Base-by-base conservation (phyloP, 371 early-diverging fungal genomes). In the Rhizopus arrhizus region DNA sequence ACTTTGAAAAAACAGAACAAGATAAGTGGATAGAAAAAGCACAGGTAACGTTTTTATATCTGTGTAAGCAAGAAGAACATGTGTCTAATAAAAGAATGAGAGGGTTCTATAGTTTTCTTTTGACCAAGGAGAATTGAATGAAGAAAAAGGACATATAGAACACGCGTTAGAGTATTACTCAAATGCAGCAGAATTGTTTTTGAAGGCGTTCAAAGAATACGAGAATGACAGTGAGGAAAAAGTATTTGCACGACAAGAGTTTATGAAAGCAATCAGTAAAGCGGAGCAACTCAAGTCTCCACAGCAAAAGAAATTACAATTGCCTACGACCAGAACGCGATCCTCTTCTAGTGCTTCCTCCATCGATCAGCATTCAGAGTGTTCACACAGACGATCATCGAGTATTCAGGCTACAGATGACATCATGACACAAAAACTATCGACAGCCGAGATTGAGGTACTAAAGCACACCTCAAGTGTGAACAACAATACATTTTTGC, bases 401-500 rank as follows among this genome's bases (percentile, higher is more conserved):
- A 54, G 59, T 43, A 13, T 50, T 9, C 34, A 55, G 5, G 51
- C 63, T 9, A 55, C 54, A 13, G 62, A 66, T 13, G 62, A 62
- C 35, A 64, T 67, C 28, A 10, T 63, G 11, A 69, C 68, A 1
- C 80, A 72, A 50, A 61, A 73, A 16, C 58, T 70, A 45, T 70
- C 75, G 15, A 8, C 55, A 4, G 66, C 69, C 5, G 93, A 93
- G 66, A 60, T 85, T 5, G 78, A 85, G 33, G 84, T 93, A 3
- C 61, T 93, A 13, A 79, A 75, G 48, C 61, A 64, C 22, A 88
- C 91, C 11, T 93, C 93, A 11, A 74, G 77, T 51, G 81, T 93
- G 34, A 91, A 93, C 58, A 79, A 82, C 8, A 82, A 81, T 59
- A 72, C 79, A n/a, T 91, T 83, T 73, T 63, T 90, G 31, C 93